These are phyloP conservation scores for Aspergillus sp. DNA, from an alignment of 2,329 filamentous ascomycete genomes.

Conservation along the genomic window DNA sequence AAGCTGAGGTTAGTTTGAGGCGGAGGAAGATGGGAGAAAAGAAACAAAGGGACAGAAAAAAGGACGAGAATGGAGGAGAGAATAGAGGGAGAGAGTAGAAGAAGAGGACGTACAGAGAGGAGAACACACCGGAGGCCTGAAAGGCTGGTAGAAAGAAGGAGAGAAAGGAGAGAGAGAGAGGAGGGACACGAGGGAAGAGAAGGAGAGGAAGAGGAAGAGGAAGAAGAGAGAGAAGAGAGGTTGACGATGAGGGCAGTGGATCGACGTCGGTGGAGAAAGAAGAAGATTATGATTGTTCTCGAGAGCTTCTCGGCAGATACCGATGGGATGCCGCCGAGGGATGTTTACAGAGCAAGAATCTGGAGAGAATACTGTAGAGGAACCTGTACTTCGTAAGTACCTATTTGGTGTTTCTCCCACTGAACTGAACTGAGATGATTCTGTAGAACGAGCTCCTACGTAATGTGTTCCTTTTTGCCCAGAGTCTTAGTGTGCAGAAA, in stretches of 20 bases:
- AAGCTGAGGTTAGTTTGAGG: background rate
- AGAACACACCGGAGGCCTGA: constrained; percentile 9
- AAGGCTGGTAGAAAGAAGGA: constrained; percentile 7
- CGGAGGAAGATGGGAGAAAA: constrained; percentile 4
- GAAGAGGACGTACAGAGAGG: background rate
- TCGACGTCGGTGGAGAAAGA: constrained; percentile 13
- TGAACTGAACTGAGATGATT: no score
- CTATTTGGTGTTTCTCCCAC: no score
- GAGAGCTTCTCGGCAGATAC: background rate
- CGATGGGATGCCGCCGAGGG: background rate
- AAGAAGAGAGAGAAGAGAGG: constrained; percentile 3
- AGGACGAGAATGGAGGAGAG: background rate
- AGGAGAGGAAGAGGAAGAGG: constrained; percentile 17
- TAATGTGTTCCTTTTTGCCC: no score
- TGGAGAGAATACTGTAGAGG: no score
- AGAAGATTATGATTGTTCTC: background rate
- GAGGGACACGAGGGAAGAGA: constrained; percentile 12
- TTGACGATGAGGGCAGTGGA: constrained; percentile 13
- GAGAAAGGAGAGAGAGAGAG: constrained; percentile 14
- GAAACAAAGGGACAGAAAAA: background rate
- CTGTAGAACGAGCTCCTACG: no score
- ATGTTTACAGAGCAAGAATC: no score
- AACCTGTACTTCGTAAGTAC: no score
- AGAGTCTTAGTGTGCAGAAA: no score
- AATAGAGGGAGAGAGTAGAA: background rate